Base-by-base conservation (phyloP, 768 basidiomycete genomes). In the Lactarius sp. region DNA sequence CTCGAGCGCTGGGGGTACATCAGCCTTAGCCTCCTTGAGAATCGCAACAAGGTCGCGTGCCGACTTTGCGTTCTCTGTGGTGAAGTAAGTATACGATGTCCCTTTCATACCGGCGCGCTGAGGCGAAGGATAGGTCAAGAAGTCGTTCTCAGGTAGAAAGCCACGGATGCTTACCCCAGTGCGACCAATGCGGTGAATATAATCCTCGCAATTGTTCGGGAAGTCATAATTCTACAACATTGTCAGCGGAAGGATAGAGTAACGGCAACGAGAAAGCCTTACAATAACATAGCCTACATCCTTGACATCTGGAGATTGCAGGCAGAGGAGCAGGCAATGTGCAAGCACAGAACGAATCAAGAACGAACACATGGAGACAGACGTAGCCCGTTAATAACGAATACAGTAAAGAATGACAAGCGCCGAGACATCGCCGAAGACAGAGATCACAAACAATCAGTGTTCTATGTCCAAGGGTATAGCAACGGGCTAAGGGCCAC, bases 121-220 rank as follows among this genome's bases (percentile, higher is more conserved):
- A 34, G 42, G 34, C 10, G 27, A 44, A 39, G 39, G 51, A 49
- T 60, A 46, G 52, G 49, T 62, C 16, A 53, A 46, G 53, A 44
- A 63, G 34, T 47, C 52, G 53, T 51, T 37, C 6, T 22, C 13
- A 34, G 12, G 7, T 1, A 2, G 12, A 14, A 33, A 31, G 14
- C 9, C 37, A 14, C 50, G 59, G 0, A 18, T 7, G 74, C 83
- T 52, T 75, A 92, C 92, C 60, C 95, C 95, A 68, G 96, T 97
- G 74, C 96, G 94, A 67, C 96, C 97, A 71, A 99, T 99, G 69
- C 96, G 93, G 77, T 99, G 96, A 65, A 98, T 94, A 76, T 98
- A 98, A 76, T 97, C 95, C 79, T 96, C 94, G 71, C 91, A 92
- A 73, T 96, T 95, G 77, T 97, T 97, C 1, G 95, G 94, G 80